Conservation (phyloP, 1,284 basidiomycete genomes). For the Fomitiporia mediterranea region DNA sequence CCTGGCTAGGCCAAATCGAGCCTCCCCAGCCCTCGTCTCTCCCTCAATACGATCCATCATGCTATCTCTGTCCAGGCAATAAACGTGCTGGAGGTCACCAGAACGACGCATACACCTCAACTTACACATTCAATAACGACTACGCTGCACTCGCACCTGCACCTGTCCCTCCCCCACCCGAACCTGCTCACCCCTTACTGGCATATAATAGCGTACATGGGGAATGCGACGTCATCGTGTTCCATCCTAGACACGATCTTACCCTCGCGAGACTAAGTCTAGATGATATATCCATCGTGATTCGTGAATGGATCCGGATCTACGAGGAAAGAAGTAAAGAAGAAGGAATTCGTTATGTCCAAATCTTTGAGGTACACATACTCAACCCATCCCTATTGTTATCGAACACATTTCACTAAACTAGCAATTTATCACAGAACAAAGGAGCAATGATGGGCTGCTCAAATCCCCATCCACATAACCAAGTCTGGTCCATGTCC, state of each 20-base stretch:
- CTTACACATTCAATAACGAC: constrained; percentile 81
- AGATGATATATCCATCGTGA: constrained; percentile 62
- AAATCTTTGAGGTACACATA: constrained; percentile 78
- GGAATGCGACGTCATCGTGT: constrained; percentile 86
- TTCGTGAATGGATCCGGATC: constrained; percentile 74
- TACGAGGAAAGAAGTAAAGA: constrained; percentile 60
- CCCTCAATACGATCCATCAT: constrained; percentile 72
- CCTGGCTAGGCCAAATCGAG: constrained; percentile 85
- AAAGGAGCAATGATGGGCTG: constrained; percentile 97
- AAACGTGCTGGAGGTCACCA: constrained; percentile 66
- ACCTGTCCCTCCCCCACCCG: constrained; percentile 44
- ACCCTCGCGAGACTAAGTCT: constrained; percentile 73
- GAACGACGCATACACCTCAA: constrained; percentile 70
- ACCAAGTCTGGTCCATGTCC: constrained; percentile 86
- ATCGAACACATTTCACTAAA: too few species aligned
- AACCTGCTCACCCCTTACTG: constrained; percentile 58
- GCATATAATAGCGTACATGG: constrained; percentile 73
- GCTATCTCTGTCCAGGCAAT: constrained; percentile 92
- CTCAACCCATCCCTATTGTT: too few species aligned
- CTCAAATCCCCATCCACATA: constrained; percentile 94
- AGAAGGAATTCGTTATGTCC: constrained; percentile 74
- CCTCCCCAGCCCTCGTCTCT: constrained; percentile 48
- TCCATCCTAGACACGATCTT: constrained; percentile 88
- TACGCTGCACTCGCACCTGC: constrained; percentile 77
- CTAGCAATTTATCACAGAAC: constrained; percentile 67